phyloP scores from a whole-genome alignment of 2,329 filamentous ascomycete genomes.

The Diplocarpon mali region DNA sequence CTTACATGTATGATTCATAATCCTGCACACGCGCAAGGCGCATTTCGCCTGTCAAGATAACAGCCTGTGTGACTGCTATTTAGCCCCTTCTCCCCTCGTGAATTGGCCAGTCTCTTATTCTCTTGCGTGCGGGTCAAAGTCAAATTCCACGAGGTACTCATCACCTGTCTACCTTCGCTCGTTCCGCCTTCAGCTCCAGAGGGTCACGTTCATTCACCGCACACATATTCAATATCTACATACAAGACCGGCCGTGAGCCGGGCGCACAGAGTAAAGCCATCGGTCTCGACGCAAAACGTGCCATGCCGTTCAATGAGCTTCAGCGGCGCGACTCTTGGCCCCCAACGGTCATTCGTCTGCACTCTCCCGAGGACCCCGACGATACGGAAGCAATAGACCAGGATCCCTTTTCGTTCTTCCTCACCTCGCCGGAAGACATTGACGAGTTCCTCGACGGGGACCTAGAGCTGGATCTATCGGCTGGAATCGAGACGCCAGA shows the following conservation, averaged over 20 bases:
- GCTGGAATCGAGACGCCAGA: slow-evolving; percentile 26
- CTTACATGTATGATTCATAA: slow-evolving; percentile 22
- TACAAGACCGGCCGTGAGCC: slow-evolving; percentile 27
- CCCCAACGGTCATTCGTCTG: slow-evolving; percentile 25
- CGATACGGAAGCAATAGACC: slow-evolving; percentile 22
- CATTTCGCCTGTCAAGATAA: slow-evolving; percentile 7
- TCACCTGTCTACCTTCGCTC: too few species aligned
- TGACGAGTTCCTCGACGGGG: slow-evolving; percentile 19
- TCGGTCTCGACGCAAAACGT: not conserved
- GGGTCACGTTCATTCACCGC: not conserved
- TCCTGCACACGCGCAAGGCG: slow-evolving; percentile 18
- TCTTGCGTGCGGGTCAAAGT: slow-evolving; percentile 1
- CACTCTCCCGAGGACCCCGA: slow-evolving; percentile 7
- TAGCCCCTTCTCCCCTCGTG: slow-evolving; percentile 11
- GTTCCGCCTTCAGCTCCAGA: not conserved
- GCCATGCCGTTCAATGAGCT: slow-evolving; percentile 25
- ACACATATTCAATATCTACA: not conserved
- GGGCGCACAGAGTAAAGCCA: slow-evolving; percentile 10
- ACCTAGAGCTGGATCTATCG: slow-evolving; percentile 21
- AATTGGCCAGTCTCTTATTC: slow-evolving; percentile 10
- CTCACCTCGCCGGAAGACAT: slow-evolving; percentile 25
- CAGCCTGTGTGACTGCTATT: slow-evolving; percentile 21
- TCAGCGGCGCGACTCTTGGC: slow-evolving; percentile 27
- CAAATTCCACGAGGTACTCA: not conserved
- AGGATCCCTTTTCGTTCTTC: slow-evolving; percentile 27